Evolutionary conservation across 345 rosid genomes (phyloP).

Genomic region (Aurinia saxatilis): DNA sequence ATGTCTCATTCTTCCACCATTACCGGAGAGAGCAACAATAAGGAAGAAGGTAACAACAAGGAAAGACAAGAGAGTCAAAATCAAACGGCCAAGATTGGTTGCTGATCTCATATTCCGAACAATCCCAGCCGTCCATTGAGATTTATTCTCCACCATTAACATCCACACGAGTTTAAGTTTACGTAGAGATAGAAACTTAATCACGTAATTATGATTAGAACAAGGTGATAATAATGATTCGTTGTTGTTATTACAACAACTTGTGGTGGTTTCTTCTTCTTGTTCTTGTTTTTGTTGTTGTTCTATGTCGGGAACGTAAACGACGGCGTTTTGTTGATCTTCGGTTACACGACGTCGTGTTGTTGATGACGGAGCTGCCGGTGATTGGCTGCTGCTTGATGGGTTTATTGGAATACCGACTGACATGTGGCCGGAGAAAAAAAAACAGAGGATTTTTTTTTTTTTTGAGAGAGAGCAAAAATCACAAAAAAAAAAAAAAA

Average conservation of each 20-base stretch:
- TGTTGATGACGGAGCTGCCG: slow-evolving; percentile 43
- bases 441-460: background rate
- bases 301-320: slow-evolving; percentile 30
- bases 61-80: slow-evolving; percentile 34
- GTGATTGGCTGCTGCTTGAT: slow-evolving; percentile 42
- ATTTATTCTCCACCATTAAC: slow-evolving; percentile 34
- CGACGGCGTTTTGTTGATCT: slow-evolving; percentile 30
- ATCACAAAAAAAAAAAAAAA: too few species aligned
- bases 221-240: too few species aligned
- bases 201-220: background rate
- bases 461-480: too few species aligned
- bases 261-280: slow-evolving; percentile 25
- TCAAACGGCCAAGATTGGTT: slow-evolving; percentile 39
- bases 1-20: slow-evolving; percentile 3
- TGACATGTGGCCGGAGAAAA: slow-evolving; percentile 35
- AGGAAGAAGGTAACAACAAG: slow-evolving; percentile 44
- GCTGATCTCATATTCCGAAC: slow-evolving; percentile 43
- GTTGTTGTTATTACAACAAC: background rate
- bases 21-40: slow-evolving; percentile 32
- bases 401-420: slow-evolving; percentile 42
- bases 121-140: slow-evolving; percentile 38
- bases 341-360: slow-evolving; percentile 70
- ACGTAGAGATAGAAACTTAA: slow-evolving; percentile 18
- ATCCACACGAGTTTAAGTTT: slow-evolving; percentile 31
- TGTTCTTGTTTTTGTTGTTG: background rate